Conservation (phyloP, 768 basidiomycete species). For the Kwoniella dendrophila region DNA sequence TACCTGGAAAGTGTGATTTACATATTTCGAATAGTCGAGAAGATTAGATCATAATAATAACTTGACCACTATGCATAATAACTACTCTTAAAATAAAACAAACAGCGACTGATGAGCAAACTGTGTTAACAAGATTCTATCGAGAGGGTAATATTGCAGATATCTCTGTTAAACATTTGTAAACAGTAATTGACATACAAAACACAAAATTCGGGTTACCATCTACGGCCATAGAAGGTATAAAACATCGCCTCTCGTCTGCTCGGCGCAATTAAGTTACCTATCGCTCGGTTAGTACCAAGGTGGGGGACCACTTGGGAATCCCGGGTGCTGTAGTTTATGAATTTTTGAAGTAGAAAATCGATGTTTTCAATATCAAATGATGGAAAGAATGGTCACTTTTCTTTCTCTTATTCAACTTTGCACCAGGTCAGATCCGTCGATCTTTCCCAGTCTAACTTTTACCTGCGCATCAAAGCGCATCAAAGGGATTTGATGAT, state of each 20-base stretch:
- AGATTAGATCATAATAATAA: background rate
- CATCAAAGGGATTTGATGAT: too few relatives aligned
- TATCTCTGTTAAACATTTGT: background rate
- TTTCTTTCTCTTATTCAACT: too few relatives aligned
- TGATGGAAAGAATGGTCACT: too few relatives aligned
- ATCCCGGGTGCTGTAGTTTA: slow-evolving; percentile 16
- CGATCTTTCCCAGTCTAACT: too few relatives aligned
- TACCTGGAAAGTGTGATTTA: slow-evolving; percentile 32
- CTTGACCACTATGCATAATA: background rate
- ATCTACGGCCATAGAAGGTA: slow-evolving; percentile 21
- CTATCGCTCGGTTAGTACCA: slow-evolving; percentile 16
- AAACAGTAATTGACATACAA: background rate
- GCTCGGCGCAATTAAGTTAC: slow-evolving; percentile 13
- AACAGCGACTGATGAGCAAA: too few relatives aligned
- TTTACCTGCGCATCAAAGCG: too few relatives aligned
- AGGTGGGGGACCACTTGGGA: slow-evolving; percentile 17
- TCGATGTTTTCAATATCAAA: too few relatives aligned
- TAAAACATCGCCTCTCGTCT: slow-evolving; percentile 18
- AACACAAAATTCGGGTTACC: background rate
- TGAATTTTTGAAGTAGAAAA: too few relatives aligned
- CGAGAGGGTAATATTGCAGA: background rate
- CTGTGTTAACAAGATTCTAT: too few relatives aligned
- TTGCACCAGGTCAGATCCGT: too few relatives aligned
- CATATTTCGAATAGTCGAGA: background rate
- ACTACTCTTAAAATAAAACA: background rate